Conservation (phyloP, 176 grass and related monocot genomes). For the Juncus effusus region DNA sequence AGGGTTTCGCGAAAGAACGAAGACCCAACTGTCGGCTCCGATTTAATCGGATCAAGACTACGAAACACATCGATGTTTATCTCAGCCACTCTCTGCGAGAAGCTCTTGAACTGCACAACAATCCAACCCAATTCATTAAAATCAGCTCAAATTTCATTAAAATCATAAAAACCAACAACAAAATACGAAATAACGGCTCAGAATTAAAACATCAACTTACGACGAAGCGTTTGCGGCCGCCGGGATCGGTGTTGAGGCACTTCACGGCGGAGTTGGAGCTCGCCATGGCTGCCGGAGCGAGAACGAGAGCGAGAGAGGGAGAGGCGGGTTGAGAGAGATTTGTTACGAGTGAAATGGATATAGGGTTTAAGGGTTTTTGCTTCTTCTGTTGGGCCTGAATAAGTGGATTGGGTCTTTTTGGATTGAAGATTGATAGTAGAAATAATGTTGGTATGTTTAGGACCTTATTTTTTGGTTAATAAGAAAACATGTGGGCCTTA, state of each 20-base stretch:
- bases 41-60: constrained; percentile 56
- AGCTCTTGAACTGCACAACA: constrained; percentile 72
- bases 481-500: too few species aligned
- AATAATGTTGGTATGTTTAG: too few species aligned
- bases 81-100: constrained; percentile 74
- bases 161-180: constrained; percentile 26
- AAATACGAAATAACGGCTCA: neutral
- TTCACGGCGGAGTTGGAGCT: constrained; percentile 48
- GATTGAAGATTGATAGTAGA: too few species aligned
- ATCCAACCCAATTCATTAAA: neutral
- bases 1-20: constrained; percentile 81
- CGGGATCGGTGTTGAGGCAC: constrained; percentile 65
- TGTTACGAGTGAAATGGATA: neutral
- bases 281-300: constrained; percentile 42
- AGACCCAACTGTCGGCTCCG: constrained; percentile 61
- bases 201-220: constrained; percentile 31
- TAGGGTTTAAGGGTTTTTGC: constrained; percentile 41
- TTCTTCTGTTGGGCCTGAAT: too few species aligned
- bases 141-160: neutral
- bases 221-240: constrained; percentile 66
- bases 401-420: too few species aligned
- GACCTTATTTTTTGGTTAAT: too few species aligned
- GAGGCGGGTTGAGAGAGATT: neutral
- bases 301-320: neutral
- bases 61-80: constrained; percentile 86